Evolutionary conservation across 2,329 filamentous ascomycete species (phyloP).

Genomic region (Emericellopsis atlantica): DNA sequence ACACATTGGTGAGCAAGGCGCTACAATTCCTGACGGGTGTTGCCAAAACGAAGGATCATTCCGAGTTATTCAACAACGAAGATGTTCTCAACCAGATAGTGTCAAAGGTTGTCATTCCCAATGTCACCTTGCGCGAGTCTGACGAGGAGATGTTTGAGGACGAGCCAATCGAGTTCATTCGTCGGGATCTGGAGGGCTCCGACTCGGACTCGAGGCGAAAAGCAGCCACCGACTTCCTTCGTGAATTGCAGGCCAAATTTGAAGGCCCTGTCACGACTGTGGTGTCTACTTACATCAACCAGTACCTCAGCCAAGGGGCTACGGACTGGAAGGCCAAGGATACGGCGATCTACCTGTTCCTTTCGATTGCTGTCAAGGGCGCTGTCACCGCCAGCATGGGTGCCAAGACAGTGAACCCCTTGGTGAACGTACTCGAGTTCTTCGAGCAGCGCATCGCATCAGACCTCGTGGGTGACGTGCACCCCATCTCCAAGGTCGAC

Average conservation of each 20-base stretch:
- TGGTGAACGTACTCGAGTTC: constrained; percentile 84
- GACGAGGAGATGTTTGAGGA: constrained; percentile 96
- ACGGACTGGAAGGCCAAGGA: constrained; percentile 95
- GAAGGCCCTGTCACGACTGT: constrained; percentile 74
- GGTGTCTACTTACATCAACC: constrained; percentile 76
- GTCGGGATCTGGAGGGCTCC: constrained; percentile 87
- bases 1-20: constrained; percentile 86
- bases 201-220: constrained; percentile 87
- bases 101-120: constrained; percentile 91
- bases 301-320: constrained; percentile 71
- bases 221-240: constrained; percentile 88
- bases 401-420: constrained; percentile 78
- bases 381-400: constrained; percentile 77
- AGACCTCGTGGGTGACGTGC: constrained; percentile 66
- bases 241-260: constrained; percentile 80
- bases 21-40: constrained; percentile 90
- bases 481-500: constrained; percentile 89
- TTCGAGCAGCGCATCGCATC: constrained; percentile 85
- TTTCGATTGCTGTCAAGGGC: constrained; percentile 87
- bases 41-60: constrained; percentile 64
- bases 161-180: constrained; percentile 96
- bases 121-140: constrained; percentile 80
- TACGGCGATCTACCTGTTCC: constrained; percentile 93
- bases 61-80: constrained; percentile 74
- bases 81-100: constrained; percentile 74